Evolutionary conservation across 352 stramenopile species (phyloP).

Genomic region (Phytopythium kandeliae): DNA sequence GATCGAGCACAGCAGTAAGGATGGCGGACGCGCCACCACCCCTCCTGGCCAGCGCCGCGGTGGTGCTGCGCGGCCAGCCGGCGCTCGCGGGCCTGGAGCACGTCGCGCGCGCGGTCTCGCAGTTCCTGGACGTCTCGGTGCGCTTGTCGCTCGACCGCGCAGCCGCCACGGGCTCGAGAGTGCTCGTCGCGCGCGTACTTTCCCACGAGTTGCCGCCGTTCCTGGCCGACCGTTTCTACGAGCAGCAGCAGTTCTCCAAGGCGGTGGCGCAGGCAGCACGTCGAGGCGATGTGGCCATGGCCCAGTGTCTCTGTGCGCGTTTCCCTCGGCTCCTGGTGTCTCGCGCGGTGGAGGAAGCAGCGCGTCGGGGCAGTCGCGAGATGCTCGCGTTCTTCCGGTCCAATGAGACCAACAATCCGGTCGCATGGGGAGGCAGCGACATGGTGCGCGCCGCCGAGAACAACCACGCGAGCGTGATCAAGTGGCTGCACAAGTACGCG

Average conservation of each 20-base stretch:
- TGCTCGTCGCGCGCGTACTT: conserved; percentile 12
- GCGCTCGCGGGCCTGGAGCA: conserved; percentile 14
- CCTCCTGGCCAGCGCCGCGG: conserved; percentile 8
- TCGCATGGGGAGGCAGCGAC: conserved; percentile 19
- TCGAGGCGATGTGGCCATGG: conserved; percentile 10
- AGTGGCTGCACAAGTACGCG: conserved; percentile 19
- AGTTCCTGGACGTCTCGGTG: conserved; percentile 17
- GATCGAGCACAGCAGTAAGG: too few species aligned
- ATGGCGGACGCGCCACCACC: conserved; percentile 2
- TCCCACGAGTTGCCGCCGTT: too few species aligned
- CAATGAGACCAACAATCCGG: conserved; percentile 10
- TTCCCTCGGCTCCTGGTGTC: conserved; percentile 12
- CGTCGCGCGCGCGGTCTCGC: conserved; percentile 12
- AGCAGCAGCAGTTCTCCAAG: conserved; percentile 15
- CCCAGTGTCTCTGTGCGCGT: conserved; percentile 18
- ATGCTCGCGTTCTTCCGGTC: conserved; percentile 5
- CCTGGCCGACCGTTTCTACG: conserved; percentile 14
- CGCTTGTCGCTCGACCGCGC: conserved; percentile 12
- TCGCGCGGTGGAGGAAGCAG: conserved; percentile 18
- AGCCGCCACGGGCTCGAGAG: conserved; percentile 11
- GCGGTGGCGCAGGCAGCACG: conserved; percentile 13
- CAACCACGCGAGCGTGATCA: conserved; percentile 8
- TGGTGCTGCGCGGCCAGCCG: conserved; percentile 10
- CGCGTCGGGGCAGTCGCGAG: neutral
- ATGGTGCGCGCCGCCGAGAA: conserved; percentile 20